These are phyloP conservation scores for Hanseniaspora singularis DNA, from an alignment of 805 yeast species.

Conservation along the genomic window DNA sequence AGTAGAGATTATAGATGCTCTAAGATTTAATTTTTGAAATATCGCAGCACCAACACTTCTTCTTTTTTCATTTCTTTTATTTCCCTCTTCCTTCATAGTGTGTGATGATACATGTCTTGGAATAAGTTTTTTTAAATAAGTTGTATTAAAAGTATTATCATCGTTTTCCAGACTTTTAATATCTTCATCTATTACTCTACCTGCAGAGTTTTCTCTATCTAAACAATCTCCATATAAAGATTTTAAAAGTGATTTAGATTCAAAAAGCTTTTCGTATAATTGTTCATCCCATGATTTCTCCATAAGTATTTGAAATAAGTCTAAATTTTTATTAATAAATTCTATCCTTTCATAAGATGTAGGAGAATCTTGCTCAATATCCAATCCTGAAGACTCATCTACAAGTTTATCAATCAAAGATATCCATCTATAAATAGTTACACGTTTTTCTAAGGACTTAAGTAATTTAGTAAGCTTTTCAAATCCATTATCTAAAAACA, in stretches of 20 bases:
- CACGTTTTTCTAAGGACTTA: slow-evolving; percentile 3
- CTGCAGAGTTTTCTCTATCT: too few relatives aligned
- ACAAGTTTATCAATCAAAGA: background rate
- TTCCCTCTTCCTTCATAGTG: background rate
- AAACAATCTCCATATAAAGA: too few relatives aligned
- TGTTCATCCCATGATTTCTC: too few relatives aligned
- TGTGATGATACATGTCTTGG: background rate
- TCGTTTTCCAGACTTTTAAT: too few relatives aligned
- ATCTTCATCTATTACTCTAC: too few relatives aligned
- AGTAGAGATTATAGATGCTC: slow-evolving; percentile 4
- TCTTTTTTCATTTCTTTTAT: slow-evolving; percentile 2
- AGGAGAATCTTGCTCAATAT: background rate
- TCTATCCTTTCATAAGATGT: background rate
- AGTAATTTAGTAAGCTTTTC: background rate
- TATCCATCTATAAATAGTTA: slow-evolving; percentile 10
- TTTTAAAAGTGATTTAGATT: too few relatives aligned
- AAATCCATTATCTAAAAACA: slow-evolving; percentile 4
- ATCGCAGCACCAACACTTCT: slow-evolving; percentile 7
- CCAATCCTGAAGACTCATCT: slow-evolving; percentile 1
- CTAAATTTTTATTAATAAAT: background rate
- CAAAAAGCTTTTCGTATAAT: too few relatives aligned
- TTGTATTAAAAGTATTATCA: too few relatives aligned
- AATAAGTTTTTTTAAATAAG: background rate
- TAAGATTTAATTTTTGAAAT: slow-evolving; percentile 3
- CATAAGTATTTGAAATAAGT: too few relatives aligned